Base-by-base conservation (phyloP, 1,139 yeast genomes). In the Wickerhamomyces sp. region DNA sequence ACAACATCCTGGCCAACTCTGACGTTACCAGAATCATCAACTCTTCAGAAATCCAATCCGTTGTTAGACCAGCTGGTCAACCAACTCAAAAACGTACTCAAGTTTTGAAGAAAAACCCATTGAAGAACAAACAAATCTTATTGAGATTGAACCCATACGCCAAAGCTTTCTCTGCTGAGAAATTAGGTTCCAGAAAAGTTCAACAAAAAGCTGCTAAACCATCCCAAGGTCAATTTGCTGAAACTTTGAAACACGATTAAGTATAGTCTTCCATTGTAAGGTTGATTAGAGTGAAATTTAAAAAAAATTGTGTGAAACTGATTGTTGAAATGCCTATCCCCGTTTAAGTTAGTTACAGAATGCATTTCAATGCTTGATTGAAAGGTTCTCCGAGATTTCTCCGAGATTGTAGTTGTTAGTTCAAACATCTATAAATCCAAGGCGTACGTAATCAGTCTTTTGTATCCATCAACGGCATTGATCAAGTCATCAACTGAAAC, bases 71-170 rank as follows among this genome's bases (percentile, higher is more conserved):
- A 65, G 95, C 96, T 68, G 95, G 95, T 62, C 91, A 83, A 71
- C 72, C 93, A 60, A 72, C 81, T 64, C 93, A 86, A 71, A 87
- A 88, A 91, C 86, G 94, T 72, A 70, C 87, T 55, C 87, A 84
- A 78, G 95, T 85, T 68, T 83, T 81, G 72, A 91, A 91, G 96
- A 89, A 87, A 91, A 91, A 91, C 93, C 98, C 99, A 75, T 88
- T 91, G 70, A 91, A 87, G 91, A 91, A 93, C 96, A 89, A 88
- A 82, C 95, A 87, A 76, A 93, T 88, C 62, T 74, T 88, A 67
- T 82, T 88, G 70, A 87, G 96, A 79, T 84, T 91, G 71, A 93
- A 91, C 95, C 99, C 99, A 57, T 91, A 91, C 82, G 97, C 98
- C 62, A 87, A 87, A 84, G 95, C 91, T 59, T 88, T 78, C 74